Percentiles rank a stretch among this genome's conserved stretches.
Conservation (phyloP, 2,329 filamentous ascomycete species). For the Mycosphaerella sp. region DNA sequence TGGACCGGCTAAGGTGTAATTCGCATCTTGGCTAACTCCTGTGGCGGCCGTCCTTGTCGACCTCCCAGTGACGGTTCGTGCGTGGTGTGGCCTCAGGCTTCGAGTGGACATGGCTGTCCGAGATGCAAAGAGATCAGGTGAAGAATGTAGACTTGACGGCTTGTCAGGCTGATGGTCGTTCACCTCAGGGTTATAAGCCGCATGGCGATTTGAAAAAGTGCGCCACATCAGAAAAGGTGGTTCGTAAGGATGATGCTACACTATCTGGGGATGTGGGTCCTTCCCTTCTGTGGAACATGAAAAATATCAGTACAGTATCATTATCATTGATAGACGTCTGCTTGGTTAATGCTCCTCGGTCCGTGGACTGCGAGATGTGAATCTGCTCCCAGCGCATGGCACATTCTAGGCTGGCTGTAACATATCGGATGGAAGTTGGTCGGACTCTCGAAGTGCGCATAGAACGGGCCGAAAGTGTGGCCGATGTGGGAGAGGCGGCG, state of each 20-base stretch:
- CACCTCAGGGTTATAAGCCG: slow-evolving; percentile 4
- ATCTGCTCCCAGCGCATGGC: too few relatives aligned
- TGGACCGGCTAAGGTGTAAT: slow-evolving; percentile 19
- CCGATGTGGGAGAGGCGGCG: background rate
- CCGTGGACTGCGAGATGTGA: too few relatives aligned
- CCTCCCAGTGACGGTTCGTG: slow-evolving; percentile 10
- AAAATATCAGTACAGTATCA: too few relatives aligned
- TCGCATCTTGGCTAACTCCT: slow-evolving; percentile 12
- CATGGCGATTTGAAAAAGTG: slow-evolving; percentile 1
- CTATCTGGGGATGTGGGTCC: slow-evolving; percentile 7
- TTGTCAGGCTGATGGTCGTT: background rate
- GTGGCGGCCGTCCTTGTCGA: slow-evolving; percentile 11
- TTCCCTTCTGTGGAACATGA: too few relatives aligned
- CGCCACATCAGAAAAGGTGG: slow-evolving; percentile 9
- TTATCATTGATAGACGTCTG: too few relatives aligned
- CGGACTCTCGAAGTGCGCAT: background rate
- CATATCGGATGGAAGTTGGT: background rate
- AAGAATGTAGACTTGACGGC: slow-evolving; percentile 4
- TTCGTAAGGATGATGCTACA: slow-evolving; percentile 11
- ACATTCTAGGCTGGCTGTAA: too few relatives aligned
- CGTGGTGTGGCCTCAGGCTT: slow-evolving; percentile 6
- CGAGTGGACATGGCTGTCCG: slow-evolving; percentile 12
- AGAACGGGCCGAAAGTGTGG: background rate
- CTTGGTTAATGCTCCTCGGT: too few relatives aligned
- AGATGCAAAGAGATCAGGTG: slow-evolving; percentile 7